phyloP scores from a whole-genome alignment of 1,139 yeast species.

The Candida sojae region DNA sequence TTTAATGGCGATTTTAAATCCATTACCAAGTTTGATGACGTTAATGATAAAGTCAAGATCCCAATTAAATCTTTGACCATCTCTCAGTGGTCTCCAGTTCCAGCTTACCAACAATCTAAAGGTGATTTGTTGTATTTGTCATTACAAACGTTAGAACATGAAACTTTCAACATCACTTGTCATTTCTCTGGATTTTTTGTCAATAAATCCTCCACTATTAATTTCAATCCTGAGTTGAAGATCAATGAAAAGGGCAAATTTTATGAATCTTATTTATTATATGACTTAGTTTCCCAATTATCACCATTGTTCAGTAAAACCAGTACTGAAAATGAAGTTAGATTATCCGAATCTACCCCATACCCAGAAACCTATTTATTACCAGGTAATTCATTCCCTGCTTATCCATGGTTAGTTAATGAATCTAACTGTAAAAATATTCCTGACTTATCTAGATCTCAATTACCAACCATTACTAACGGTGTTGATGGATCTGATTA shows the following conservation, averaged over 20 bases:
- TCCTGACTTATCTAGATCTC: conserved; percentile 68
- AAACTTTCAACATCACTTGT: conserved; percentile 75
- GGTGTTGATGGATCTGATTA: conserved; percentile 62
- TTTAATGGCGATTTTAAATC: conserved; percentile 11
- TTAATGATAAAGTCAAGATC: conserved; percentile 25
- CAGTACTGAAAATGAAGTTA: conserved; percentile 41
- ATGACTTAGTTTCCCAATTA: conserved; percentile 51
- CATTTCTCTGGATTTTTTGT: conserved; percentile 78
- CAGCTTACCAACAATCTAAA: conserved; percentile 57
- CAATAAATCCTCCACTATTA: conserved; percentile 64
- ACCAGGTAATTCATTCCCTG: conserved; percentile 61
- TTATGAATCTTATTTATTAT: conserved; percentile 48
- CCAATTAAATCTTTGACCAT: conserved; percentile 59
- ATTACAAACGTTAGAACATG: conserved; percentile 79
- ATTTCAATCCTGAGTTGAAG: conserved; percentile 67
- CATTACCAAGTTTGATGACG: conserved; percentile 20
- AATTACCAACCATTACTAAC: conserved; percentile 52
- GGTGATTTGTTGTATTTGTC: conserved; percentile 84
- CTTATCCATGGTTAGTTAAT: conserved; percentile 77
- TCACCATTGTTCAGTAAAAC: conserved; percentile 54
- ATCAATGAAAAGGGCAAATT: conserved; percentile 38
- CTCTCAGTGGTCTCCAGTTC: conserved; percentile 90
- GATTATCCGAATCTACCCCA: conserved; percentile 47
- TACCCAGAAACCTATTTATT: conserved; percentile 56
- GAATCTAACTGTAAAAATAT: conserved; percentile 22